Conservation (phyloP, 768 basidiomycete genomes). For the Trametes sanguinea region DNA sequence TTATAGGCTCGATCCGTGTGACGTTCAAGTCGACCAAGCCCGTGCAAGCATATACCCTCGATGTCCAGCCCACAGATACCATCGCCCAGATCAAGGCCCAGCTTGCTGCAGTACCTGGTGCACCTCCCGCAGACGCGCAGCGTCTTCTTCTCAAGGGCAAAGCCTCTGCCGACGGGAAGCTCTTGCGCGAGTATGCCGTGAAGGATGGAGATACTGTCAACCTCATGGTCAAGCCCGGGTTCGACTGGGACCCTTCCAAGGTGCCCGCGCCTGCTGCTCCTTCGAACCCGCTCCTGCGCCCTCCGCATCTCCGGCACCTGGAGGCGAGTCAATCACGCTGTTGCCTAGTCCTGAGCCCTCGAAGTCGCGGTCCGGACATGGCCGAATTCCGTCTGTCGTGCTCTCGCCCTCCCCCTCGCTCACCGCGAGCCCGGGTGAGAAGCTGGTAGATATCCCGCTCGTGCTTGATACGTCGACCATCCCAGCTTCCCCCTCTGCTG, state of each 20-base stretch:
- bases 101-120: conserved; percentile 64
- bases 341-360: conserved; percentile 26
- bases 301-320: conserved; percentile 9
- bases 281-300: conserved; percentile 19
- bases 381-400: conserved; percentile 75
- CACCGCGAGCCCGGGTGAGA: conserved; percentile 43
- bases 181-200: conserved; percentile 88
- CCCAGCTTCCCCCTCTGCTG: conserved; percentile 37
- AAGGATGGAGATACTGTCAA: conserved; percentile 81
- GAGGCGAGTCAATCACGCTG: conserved; percentile 21
- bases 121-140: conserved; percentile 80
- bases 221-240: conserved; percentile 81
- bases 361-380: conserved; percentile 46
- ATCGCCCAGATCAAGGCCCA: conserved; percentile 77
- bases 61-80: conserved; percentile 79
- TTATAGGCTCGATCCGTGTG: conserved; percentile 54
- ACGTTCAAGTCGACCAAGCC: conserved; percentile 95
- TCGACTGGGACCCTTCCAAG: conserved; percentile 60
- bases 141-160: conserved; percentile 93
- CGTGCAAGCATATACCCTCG: conserved; percentile 68
- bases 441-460: conserved; percentile 63
- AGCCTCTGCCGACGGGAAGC: conserved; percentile 83
- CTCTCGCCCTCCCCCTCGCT: conserved; percentile 74
- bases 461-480: conserved; percentile 61
- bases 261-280: conserved; percentile 15